These are phyloP conservation scores for Flaveria floridana DNA, from an alignment of 140 eudicot species.

Conservation along the genomic window DNA sequence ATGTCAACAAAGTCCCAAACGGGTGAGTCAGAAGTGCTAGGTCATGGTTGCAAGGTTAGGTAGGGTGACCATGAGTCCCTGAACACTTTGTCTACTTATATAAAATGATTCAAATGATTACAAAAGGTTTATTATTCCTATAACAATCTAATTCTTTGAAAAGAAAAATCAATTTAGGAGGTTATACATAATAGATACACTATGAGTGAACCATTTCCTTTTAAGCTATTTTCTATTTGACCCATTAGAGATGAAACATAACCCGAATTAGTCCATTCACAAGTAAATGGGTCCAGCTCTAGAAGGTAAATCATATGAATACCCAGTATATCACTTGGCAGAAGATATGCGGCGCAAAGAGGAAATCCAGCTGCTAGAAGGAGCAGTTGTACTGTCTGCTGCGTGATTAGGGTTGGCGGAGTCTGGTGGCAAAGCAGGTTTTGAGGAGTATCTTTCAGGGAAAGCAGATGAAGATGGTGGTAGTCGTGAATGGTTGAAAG, in stretches of 20 bases:
- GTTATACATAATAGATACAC: background rate
- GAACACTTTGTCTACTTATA: background rate
- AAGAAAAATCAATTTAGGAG: background rate
- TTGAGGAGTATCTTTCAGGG: slow-evolving; percentile 54
- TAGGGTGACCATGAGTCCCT: background rate
- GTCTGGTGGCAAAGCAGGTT: slow-evolving; percentile 55
- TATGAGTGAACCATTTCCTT: background rate
- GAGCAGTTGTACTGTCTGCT: slow-evolving; percentile 43
- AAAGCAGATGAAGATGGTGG: slow-evolving; percentile 52
- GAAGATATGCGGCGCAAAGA: slow-evolving; percentile 83
- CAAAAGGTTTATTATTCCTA: background rate
- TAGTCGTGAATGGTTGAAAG: slow-evolving; percentile 36
- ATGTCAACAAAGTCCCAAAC: background rate
- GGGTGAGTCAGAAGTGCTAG: background rate
- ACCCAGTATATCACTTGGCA: slow-evolving; percentile 60
- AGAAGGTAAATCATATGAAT: slow-evolving; percentile 15
- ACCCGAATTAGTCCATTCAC: background rate
- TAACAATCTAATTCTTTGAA: background rate
- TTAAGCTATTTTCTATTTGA: background rate
- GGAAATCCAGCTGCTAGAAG: slow-evolving; percentile 83
- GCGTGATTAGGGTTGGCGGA: slow-evolving; percentile 54
- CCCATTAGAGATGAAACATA: background rate
- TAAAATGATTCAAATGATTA: background rate
- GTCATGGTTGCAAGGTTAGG: background rate
- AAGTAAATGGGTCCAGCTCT: background rate